A percentile compares a stretch with the other conserved stretches of the same genome.
These are phyloP conservation scores for Leptographium lundbergii DNA, from an alignment of 2,329 filamentous ascomycete genomes.

Conservation along the genomic window DNA sequence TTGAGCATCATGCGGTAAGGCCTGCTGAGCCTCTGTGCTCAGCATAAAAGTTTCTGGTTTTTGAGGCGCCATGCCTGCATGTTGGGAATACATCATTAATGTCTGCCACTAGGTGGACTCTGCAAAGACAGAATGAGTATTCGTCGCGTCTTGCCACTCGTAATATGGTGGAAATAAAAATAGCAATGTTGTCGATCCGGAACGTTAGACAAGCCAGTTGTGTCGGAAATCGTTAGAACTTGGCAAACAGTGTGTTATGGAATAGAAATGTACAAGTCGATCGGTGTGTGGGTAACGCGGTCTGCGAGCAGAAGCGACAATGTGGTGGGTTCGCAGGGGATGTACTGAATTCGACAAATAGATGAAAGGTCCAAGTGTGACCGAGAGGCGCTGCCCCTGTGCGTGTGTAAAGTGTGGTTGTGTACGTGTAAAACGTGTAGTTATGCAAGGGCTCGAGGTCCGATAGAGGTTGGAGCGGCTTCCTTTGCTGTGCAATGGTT, in stretches of 20 bases:
- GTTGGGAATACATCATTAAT: slow-evolving; percentile 62
- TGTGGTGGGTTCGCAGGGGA: not conserved
- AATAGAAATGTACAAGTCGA: not conserved
- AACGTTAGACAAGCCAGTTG: slow-evolving; percentile 3
- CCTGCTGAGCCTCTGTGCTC: slow-evolving; percentile 92
- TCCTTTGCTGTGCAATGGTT: not conserved
- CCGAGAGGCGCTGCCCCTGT: slow-evolving; percentile 12
- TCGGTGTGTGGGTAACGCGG: not conserved
- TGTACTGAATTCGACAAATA: not conserved
- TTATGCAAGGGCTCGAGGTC: not conserved
- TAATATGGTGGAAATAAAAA: not conserved
- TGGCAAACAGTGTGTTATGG: not conserved
- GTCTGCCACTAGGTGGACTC: slow-evolving; percentile 1
- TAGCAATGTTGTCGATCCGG: not conserved
- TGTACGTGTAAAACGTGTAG: slow-evolving; percentile 1
- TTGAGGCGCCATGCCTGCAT: slow-evolving; percentile 80
- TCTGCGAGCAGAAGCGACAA: not conserved
- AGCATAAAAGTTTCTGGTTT: slow-evolving; percentile 99
- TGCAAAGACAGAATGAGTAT: not conserved
- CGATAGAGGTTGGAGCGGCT: too few relatives aligned
- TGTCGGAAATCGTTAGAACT: not conserved
- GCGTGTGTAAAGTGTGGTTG: slow-evolving; percentile 2
- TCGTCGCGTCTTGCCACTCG: not conserved
- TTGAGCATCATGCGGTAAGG: slow-evolving; percentile 88
- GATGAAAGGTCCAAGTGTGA: not conserved